These are phyloP conservation scores for Penicillium nucicola DNA, from an alignment of 495 filamentous ascomycete species.

Conservation along the genomic window DNA sequence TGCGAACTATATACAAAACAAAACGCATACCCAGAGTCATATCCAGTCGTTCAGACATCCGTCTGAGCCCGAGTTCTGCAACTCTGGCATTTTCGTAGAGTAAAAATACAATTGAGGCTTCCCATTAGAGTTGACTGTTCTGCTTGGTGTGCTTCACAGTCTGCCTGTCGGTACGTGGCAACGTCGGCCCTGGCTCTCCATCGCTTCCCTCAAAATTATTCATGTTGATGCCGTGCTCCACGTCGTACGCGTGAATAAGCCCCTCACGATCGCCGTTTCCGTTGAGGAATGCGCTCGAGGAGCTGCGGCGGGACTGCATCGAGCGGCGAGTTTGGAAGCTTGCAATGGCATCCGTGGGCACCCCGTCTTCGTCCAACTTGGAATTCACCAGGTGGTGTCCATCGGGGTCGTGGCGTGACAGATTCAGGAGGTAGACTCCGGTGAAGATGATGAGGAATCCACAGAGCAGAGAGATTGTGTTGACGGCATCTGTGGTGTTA, in stretches of 20 bases:
- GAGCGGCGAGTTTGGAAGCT: conserved; percentile 82
- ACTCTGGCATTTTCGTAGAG: conserved; percentile 29
- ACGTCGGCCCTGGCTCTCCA: conserved; percentile 45
- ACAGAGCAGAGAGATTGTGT: conserved; percentile 87
- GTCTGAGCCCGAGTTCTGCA: conserved; percentile 22
- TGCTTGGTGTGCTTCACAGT: conserved; percentile 35
- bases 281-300: conserved; percentile 53
- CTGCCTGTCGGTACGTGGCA: conserved; percentile 26
- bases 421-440: conserved; percentile 94
- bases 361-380: conserved; percentile 64
- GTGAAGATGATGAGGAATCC: conserved; percentile 97
- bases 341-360: conserved; percentile 89
- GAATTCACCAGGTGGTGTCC: conserved; percentile 65
- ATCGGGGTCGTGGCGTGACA: conserved; percentile 85
- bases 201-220: conserved; percentile 72
- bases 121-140: conserved; percentile 33
- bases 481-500: conserved; percentile 91
- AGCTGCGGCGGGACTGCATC: conserved; percentile 82
- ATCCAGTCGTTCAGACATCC: conserved; percentile 39
- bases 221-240: conserved; percentile 64
- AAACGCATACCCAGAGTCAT: conserved; percentile 29
- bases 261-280: conserved; percentile 65
- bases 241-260: conserved; percentile 79
- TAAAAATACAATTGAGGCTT: conserved; percentile 33
- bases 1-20: conserved; percentile 26